Base-by-base conservation (phyloP, 1,139 yeast genomes). In the Kazachstania sp. region DNA sequence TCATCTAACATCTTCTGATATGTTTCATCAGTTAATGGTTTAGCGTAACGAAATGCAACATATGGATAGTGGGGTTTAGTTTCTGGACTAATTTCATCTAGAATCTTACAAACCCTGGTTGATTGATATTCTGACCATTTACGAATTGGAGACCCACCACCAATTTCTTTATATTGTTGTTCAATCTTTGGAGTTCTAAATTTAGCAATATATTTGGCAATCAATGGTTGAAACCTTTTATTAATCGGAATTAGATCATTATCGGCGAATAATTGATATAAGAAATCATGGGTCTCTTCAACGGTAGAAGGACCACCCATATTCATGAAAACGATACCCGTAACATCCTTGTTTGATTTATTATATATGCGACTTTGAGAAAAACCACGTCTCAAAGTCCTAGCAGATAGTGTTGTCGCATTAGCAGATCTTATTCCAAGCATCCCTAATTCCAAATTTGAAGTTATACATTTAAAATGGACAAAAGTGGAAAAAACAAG, bases 241-340 rank as follows among this genome's bases (percentile, higher is more conserved):
- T 96, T 66, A 77, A 79, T 59, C 8, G 97, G 95, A 52, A 92
- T 94, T 59, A 92, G 72, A 62, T 94, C 98, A 37, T 78, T 79
- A 66, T 94, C 95, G 5, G 83, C 68, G 58, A 90, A 90, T 48
- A 90, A 71, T 44, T 94, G 72, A 47, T 74, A 73, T 44, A 90
- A 69, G 61, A 90, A 90, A 59, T 86, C 95, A 56, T 79, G 69
- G 0, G 96, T 92, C 65, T 92, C 97, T 7, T 76, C 71, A 15
- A 84, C 79, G 3, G 83, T 85, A 7, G 95, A 81, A 1, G 99
- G 99, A 0, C 99, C 99, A 12, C 99, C 99, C 98, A 94, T 94
- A 64, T 94, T 94, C 94, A 94, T 85, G 65, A 94, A 84, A 46
- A 94, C 92, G 28, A 94, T 77, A 1, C 75, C 75, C 4, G 74